These are phyloP conservation scores for Aspergillus cavernicola DNA, from an alignment of 495 filamentous ascomycete species.

Conservation along the genomic window DNA sequence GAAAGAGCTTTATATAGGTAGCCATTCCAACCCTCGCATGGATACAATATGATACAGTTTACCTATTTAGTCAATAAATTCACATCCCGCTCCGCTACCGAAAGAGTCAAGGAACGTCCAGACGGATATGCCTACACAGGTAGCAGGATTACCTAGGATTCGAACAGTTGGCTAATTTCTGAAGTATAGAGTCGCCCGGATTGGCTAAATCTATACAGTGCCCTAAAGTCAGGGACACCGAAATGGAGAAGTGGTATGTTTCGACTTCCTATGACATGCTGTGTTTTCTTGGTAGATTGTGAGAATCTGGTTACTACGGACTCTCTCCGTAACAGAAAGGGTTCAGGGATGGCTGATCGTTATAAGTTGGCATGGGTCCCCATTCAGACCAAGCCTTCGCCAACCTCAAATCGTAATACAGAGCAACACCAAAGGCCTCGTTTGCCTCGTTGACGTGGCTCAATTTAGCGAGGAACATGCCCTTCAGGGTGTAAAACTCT, in stretches of 20 bases:
- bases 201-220: too few species aligned
- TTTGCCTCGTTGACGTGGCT: conserved; percentile 67
- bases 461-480: conserved; percentile 97
- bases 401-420: conserved; percentile 91
- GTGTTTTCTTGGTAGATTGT: background rate
- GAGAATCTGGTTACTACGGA: conserved; percentile 2
- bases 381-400: conserved; percentile 99
- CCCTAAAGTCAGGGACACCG: too few species aligned
- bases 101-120: conserved; percentile 9
- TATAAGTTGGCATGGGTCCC: conserved; percentile 45
- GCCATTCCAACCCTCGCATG: background rate
- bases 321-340: conserved; percentile 17
- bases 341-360: conserved; percentile 12
- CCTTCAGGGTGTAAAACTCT: conserved; percentile 98
- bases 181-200: too few species aligned
- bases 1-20: background rate
- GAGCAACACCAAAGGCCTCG: conserved; percentile 79
- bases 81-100: background rate
- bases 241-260: too few species aligned
- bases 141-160: background rate
- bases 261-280: too few species aligned
- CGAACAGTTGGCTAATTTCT: too few species aligned
- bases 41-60: background rate
- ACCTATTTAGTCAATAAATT: background rate
- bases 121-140: background rate